Evolutionary conservation across 768 basidiomycete species (phyloP), one percentile per base, ranked within the genome.

Genomic region (Psilocybe cubensis): DNA sequence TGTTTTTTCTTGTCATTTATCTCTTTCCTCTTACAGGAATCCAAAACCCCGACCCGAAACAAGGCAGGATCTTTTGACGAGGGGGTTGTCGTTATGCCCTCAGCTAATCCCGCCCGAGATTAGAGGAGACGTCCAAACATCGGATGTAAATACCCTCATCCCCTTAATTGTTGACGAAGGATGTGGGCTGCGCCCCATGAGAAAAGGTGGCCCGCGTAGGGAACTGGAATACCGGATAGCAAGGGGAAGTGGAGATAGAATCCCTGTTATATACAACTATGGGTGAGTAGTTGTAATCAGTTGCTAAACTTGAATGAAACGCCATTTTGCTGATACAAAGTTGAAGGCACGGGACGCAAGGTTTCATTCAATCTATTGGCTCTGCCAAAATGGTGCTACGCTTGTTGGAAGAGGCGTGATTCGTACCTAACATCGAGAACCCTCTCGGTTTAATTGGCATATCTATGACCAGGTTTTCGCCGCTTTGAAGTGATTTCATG

Each of bases 41-140:
- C 87, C 91, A 0, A 71, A 71, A 9, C 81, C 89, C 7, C 84
- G 90, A 11, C 80, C 81, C 17, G 83, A 89, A 64, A 89, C 83
- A 3, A 86, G 83, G 0, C 64, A 69, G 4, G 78, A 83, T 40
- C 88, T 92, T 42, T 74, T 92, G 17, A 67, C 76, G 27, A 80
- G 79, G 11, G 78, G 68, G 5, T 70, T 89, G 8, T 72, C 74
- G 3, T 68, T 86, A 17, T 83, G 82, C 60, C 83, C 85, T 1
- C 84, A 86, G 55, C 77, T 88, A 17, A 82, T 79, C 2, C 81
- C 86, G 2, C 83, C 83, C 0, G 79, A 83, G 45, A 62, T 81
- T 9, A 76, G 82, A n/a, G 38, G 44, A 4, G 73, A 69, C 29
- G 42, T 12, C 58, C 62, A 35, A 75, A 80, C 24, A 65, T 72